These are phyloP conservation scores for Hyaloperonospora brassicae DNA, from an alignment of 352 stramenopile species.

Conservation along the genomic window DNA sequence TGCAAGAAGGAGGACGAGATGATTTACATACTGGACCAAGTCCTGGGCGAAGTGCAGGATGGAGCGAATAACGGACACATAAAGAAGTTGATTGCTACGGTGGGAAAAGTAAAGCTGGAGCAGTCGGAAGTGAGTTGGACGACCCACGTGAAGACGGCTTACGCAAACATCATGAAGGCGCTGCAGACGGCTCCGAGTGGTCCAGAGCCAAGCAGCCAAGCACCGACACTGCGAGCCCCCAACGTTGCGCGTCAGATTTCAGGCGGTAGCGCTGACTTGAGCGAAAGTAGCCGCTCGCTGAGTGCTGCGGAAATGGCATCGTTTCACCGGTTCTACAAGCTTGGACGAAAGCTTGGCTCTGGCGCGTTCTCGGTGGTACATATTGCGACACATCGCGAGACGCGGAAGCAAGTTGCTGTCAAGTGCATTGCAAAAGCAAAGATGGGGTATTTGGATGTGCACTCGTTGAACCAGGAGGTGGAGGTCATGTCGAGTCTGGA, in stretches of 20 bases:
- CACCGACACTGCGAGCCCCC: constrained; percentile 20
- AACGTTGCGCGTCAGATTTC: constrained; percentile 36
- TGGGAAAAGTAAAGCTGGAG: constrained; percentile 69
- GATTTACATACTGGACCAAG: constrained; percentile 79
- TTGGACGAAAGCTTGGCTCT: constrained; percentile 79
- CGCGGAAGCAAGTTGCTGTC: constrained; percentile 68
- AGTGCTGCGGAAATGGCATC: constrained; percentile 27
- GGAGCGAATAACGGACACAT: constrained; percentile 49
- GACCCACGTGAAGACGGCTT: constrained; percentile 58
- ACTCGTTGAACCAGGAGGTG: constrained; percentile 60
- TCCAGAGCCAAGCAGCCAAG: constrained; percentile 23
- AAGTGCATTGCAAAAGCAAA: constrained; percentile 68
- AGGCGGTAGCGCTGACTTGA: constrained; percentile 34
- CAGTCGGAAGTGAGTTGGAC: constrained; percentile 53
- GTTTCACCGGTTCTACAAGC: constrained; percentile 70
- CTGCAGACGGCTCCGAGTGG: constrained; percentile 36
- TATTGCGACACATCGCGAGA: constrained; percentile 65
- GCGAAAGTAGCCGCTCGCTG: constrained; percentile 25
- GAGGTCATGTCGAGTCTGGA: constrained; percentile 63
- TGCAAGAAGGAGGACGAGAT: constrained; percentile 68
- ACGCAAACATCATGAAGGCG: constrained; percentile 73
- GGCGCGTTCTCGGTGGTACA: constrained; percentile 87
- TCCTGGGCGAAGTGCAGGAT: constrained; percentile 68
- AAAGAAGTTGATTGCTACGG: constrained; percentile 67
- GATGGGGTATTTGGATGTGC: constrained; percentile 41